Conservation (phyloP, 208 protist genomes). For the Porcisia hertigi region DNA sequence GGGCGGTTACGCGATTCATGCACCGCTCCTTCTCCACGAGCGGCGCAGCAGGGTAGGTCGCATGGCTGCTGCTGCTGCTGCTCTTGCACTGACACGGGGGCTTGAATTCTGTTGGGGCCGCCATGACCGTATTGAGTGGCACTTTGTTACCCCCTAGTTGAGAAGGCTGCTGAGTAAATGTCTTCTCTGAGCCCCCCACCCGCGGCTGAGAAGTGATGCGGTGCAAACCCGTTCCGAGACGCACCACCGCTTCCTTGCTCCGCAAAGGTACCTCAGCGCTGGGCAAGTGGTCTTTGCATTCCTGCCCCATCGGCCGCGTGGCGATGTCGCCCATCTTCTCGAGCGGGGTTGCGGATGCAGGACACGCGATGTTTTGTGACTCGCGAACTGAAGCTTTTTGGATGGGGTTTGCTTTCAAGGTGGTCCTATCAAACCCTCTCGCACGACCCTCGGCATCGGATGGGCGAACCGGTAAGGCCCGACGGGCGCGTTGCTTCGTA, state of each 20-base stretch:
- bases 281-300: background rate
- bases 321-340: background rate
- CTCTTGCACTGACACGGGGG: background rate
- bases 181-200: background rate
- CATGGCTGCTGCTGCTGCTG: background rate
- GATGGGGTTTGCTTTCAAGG: background rate
- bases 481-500: background rate
- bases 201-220: background rate
- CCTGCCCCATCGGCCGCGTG: background rate
- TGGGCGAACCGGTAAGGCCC: background rate
- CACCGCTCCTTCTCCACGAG: background rate
- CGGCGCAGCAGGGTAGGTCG: background rate
- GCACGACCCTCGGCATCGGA: background rate
- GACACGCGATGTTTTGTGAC: background rate
- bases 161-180: background rate
- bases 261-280: background rate
- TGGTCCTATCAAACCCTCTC: background rate
- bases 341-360: background rate
- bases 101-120: background rate
- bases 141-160: background rate
- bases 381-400: background rate
- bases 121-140: background rate
- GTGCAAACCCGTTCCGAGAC: background rate
- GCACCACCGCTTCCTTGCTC: background rate
- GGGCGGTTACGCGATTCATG: slow-evolving; percentile 14